Evolutionary conservation across 2,329 filamentous ascomycete genomes (phyloP), one percentile per base, ranked within the genome.

Genomic region (Cladosporium sp.): DNA sequence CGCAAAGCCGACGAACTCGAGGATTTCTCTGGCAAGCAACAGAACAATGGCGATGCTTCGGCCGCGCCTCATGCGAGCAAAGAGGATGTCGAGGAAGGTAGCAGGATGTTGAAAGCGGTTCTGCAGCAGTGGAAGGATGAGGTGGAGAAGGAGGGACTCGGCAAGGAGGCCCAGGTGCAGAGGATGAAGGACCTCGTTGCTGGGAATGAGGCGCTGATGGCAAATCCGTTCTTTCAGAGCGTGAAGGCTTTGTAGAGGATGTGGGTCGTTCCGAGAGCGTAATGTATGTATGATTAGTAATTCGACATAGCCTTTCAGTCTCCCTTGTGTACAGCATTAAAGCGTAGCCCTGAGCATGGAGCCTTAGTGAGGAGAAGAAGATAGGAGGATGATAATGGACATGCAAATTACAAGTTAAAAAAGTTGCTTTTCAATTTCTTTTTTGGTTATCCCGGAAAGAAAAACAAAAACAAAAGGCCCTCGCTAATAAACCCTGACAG

Each of bases 1-100:
- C 85, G 94, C 67, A 99, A 99, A 78, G 94, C 94, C 0, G 94
- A 97, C 73, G 95, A 99, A 80, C 82, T 99, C 37, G 94, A 99
- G 73, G 94, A 99, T 73, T 99, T 99, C 68, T 89, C 89, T 0
- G 84, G 84, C 52, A 92, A 92, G 76, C 86, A 90, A 67, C 87
- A 89, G 62, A 80, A 75, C 19, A 37, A 25, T 12, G 47, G 47
- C n/a, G 47, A 50, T 15, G 30, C 30, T 19, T 34, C n/a, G n/a
- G n/a, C 30, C 5, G 30, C 30, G 42, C 36, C 82, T 43, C 77
- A 84, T 65, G 91, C 90, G 71, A 88, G 83, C 64, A 92, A 91
- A 68, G 84, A 92, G 63, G 92, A 99, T 65, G 89, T 97, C 0
- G 92, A 96, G 67, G 85, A 93, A 72, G 94, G 94, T 7, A 96